Conservation (phyloP, 345 rosid species). For the Linum trigynum region DNA sequence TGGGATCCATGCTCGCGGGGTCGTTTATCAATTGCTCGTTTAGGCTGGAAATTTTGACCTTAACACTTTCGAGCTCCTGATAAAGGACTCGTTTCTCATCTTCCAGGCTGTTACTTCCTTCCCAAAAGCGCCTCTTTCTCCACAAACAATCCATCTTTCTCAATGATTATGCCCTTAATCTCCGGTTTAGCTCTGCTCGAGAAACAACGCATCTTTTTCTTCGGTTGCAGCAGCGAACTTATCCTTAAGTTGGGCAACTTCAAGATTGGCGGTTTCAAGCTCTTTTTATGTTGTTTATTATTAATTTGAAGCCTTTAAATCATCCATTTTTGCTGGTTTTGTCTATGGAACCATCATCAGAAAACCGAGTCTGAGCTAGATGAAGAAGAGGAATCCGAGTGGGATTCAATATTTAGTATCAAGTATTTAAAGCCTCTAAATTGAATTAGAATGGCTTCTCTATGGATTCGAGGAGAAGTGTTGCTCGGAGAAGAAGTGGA, state of each 20-base stretch:
- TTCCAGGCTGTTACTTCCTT: conserved; percentile 33
- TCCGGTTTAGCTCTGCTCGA: conserved; percentile 32
- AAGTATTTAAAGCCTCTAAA: too few relatives aligned
- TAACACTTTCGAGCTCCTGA: not conserved
- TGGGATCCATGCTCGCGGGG: too few relatives aligned
- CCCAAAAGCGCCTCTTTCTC: conserved; percentile 22
- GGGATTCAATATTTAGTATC: too few relatives aligned
- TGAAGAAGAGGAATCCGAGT: conserved; percentile 54
- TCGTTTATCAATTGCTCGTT: not conserved
- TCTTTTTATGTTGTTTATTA: conserved; percentile 44
- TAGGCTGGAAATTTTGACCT: not conserved
- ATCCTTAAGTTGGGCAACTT: conserved; percentile 45
- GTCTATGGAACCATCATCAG: conserved; percentile 44
- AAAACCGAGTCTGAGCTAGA: conserved; percentile 67
- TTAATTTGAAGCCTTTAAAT: conserved; percentile 34
- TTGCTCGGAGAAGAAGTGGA: too few relatives aligned
- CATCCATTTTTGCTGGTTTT: conserved; percentile 53
- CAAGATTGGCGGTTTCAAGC: conserved; percentile 44
- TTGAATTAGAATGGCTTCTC: too few relatives aligned
- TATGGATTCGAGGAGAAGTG: too few relatives aligned
- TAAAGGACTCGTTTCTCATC: conserved; percentile 10
- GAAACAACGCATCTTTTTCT: conserved; percentile 48
- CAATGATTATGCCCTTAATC: conserved; percentile 14
- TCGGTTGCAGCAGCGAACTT: conserved; percentile 37
- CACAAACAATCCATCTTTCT: conserved; percentile 10